phyloP scores from a whole-genome alignment of 441 rosid genomes.

The Croton setiger region DNA sequence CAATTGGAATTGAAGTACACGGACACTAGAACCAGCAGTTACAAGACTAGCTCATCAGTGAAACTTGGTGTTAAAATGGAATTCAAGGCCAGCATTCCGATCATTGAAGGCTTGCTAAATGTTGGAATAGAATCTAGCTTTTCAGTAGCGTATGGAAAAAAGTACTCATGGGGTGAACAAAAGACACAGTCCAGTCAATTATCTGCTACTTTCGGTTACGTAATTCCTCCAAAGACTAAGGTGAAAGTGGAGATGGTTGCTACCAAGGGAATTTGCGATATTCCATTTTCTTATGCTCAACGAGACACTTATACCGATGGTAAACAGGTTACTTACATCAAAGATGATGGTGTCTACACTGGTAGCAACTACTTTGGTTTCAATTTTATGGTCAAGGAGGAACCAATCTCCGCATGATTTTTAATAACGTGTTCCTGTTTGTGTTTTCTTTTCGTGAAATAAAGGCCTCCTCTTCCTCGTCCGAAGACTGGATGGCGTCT shows the following conservation, averaged over 20 bases:
- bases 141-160: background rate
- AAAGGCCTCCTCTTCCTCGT: too few relatives aligned
- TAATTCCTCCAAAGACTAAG: slow-evolving; percentile 1
- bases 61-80: background rate
- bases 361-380: slow-evolving; percentile 11
- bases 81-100: background rate
- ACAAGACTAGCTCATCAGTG: background rate
- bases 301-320: slow-evolving; percentile 6
- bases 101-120: background rate
- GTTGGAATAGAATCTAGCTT: background rate
- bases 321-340: background rate
- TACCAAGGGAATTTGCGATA: background rate
- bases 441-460: too few relatives aligned
- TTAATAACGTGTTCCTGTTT: too few relatives aligned
- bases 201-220: background rate
- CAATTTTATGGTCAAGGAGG: slow-evolving; percentile 5
- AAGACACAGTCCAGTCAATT: background rate
- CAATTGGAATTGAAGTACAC: background rate
- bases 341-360: slow-evolving; percentile 9
- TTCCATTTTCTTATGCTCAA: slow-evolving; percentile 13
- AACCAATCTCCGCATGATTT: too few relatives aligned
- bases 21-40: slow-evolving; percentile 3
- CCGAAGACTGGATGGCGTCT: too few relatives aligned
- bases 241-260: slow-evolving; percentile 3
- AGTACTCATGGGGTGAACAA: background rate